phyloP scores from a whole-genome alignment of 805 yeast genomes.

The Candida verbasci region DNA sequence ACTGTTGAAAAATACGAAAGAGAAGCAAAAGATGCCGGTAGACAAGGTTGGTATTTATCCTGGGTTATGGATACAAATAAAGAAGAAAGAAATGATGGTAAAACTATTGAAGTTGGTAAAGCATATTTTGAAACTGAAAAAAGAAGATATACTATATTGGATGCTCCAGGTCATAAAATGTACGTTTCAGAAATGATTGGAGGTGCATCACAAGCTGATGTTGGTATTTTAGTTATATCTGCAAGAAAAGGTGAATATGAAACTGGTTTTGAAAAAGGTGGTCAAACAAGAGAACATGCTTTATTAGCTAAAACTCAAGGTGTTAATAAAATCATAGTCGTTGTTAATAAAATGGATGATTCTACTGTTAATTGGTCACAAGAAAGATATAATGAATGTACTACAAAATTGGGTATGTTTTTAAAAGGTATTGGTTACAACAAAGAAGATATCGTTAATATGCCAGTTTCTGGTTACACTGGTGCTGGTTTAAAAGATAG shows the following conservation, averaged over 20 bases:
- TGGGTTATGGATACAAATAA: slow-evolving; percentile 99
- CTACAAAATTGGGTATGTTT: slow-evolving; percentile 68
- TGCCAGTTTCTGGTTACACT: slow-evolving; percentile 98
- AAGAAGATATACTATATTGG: slow-evolving; percentile 95
- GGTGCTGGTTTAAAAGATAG: slow-evolving; percentile 95
- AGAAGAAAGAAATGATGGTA: slow-evolving; percentile 98
- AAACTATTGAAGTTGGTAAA: slow-evolving; percentile 98
- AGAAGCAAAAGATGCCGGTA: slow-evolving; percentile 98
- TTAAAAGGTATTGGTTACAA: slow-evolving; percentile 86
- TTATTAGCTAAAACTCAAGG: slow-evolving; percentile 97
- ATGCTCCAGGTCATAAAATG: slow-evolving; percentile 99
- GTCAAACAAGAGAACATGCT: slow-evolving; percentile 98
- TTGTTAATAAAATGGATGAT: slow-evolving; percentile 98
- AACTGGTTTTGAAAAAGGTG: slow-evolving; percentile 98
- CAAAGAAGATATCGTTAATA: slow-evolving; percentile 79
- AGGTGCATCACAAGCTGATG: slow-evolving; percentile 99
- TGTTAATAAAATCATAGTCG: slow-evolving; percentile 89
- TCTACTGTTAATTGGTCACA: slow-evolving; percentile 95
- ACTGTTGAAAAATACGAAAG: slow-evolving; percentile 96
- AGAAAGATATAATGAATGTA: slow-evolving; percentile 95
- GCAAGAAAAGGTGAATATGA: slow-evolving; percentile 99
- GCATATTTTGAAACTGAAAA: slow-evolving; percentile 97
- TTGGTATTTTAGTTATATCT: slow-evolving; percentile 93
- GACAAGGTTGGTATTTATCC: slow-evolving; percentile 99
- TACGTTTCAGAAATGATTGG: slow-evolving; percentile 99